Percentiles rank a stretch among this genome's conserved stretches.
Evolutionary conservation across 176 grass and related monocot genomes (phyloP).

Genomic region (Oryza coarctata): DNA sequence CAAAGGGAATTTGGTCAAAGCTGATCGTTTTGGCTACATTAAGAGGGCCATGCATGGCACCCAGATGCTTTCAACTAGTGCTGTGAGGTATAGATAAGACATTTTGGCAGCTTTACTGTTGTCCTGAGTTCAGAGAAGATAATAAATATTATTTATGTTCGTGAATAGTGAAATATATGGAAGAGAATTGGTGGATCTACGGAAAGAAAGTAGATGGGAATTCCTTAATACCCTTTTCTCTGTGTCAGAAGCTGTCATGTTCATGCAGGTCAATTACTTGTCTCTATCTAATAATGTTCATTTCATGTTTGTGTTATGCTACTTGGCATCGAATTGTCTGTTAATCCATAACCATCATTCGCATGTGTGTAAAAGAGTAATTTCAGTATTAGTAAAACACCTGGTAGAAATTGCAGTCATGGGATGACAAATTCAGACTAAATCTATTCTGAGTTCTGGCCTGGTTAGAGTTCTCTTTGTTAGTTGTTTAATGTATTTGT

Average conservation of each 20-base stretch:
- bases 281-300: constrained; percentile 21
- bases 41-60: constrained; percentile 99
- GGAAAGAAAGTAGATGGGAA: constrained; percentile 91
- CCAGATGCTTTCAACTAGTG: constrained; percentile 81
- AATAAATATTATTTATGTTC: constrained; percentile 28
- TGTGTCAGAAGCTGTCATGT: constrained; percentile 99
- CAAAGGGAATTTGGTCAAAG: constrained; percentile 96
- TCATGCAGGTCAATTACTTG: constrained; percentile 77
- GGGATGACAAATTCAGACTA: constrained; percentile 1
- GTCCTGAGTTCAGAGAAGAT: background rate
- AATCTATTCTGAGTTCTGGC: background rate
- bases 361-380: background rate
- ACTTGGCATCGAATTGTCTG: constrained; percentile 3
- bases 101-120: constrained; percentile 16
- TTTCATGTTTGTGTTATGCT: constrained; percentile 11
- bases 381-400: constrained; percentile 18
- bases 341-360: constrained; percentile 1
- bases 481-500: background rate
- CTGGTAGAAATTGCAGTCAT: constrained; percentile 9
- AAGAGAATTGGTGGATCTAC: constrained; percentile 91
- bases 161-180: constrained; percentile 93
- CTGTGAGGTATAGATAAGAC: constrained; percentile 63
- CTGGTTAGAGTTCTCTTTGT: constrained; percentile 4
- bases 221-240: constrained; percentile 99
- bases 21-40: constrained; percentile 92